Evolutionary conservation across 2,329 filamentous ascomycete species (phyloP).

Genomic region (Botrytis fabae): DNA sequence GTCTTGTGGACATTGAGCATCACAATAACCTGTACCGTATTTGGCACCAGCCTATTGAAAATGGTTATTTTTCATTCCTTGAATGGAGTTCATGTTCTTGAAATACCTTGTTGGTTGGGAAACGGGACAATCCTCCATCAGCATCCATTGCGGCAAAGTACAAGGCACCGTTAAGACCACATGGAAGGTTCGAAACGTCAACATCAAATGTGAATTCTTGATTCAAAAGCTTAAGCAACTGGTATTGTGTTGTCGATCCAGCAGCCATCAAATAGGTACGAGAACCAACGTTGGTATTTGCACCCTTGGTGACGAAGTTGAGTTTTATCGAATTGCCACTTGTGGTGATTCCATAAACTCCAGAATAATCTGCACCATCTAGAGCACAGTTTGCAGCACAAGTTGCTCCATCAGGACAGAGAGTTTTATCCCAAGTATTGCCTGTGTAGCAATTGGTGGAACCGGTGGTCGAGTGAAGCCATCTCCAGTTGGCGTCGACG

Average conservation of each 20-base stretch:
- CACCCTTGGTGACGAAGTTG: constrained; percentile 57
- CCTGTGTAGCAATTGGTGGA: constrained; percentile 47
- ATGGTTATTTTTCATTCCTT: not conserved
- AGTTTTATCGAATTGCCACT: constrained; percentile 54
- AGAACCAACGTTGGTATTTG: constrained; percentile 50
- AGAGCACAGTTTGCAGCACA: constrained; percentile 55
- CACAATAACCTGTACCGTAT: constrained; percentile 38
- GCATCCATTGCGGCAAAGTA: constrained; percentile 66
- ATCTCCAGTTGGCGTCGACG: constrained; percentile 60
- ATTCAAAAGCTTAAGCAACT: constrained; percentile 64
- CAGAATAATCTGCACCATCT: constrained; percentile 54
- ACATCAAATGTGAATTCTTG: constrained; percentile 75
- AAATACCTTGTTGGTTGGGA: constrained; percentile 48
- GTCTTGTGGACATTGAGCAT: constrained; percentile 30
- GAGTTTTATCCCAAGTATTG: constrained; percentile 46
- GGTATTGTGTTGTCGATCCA: constrained; percentile 55
- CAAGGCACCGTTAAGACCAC: constrained; percentile 71
- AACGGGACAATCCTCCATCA: constrained; percentile 58
- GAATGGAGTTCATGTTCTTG: not conserved
- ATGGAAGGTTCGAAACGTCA: constrained; percentile 67
- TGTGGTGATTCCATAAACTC: constrained; percentile 56
- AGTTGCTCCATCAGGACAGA: constrained; percentile 47
- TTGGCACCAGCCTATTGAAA: constrained; percentile 50
- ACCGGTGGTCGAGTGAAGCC: constrained; percentile 51
- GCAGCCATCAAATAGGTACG: constrained; percentile 66